Conservation (phyloP, 73 alveolate genomes). For the Breviolum minutum region DNA sequence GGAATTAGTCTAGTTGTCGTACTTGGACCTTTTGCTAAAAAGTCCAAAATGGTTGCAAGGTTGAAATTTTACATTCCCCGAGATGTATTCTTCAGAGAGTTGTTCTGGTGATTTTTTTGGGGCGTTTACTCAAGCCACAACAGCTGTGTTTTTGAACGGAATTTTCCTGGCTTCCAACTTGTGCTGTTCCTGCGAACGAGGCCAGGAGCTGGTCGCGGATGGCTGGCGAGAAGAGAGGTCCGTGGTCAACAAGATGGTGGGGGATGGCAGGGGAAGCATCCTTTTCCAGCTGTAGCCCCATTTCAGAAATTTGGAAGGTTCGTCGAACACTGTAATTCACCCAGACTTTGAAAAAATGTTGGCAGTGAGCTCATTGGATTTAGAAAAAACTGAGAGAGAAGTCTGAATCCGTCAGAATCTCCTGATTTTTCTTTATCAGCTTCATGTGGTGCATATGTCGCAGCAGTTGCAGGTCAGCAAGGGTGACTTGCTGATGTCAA, state of each 20-base stretch:
- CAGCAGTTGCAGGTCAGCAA: background rate
- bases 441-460: background rate
- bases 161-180: no score
- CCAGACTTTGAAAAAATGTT: background rate
- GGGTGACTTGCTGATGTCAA: constrained; percentile 43
- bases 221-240: constrained; percentile 45
- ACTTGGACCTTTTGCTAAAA: no score
- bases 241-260: background rate
- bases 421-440: no score
- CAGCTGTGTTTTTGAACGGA: no score
- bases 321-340: background rate
- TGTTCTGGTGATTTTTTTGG: no score
- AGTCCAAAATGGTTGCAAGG: no score
- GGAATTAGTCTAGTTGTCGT: no score
- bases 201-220: constrained; percentile 59
- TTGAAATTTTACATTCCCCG: no score
- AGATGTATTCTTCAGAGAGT: no score
- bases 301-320: background rate
- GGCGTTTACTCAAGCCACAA: no score
- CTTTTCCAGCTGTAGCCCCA: background rate
- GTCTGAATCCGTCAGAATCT: background rate
- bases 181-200: background rate
- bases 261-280: background rate
- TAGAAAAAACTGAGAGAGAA: background rate
- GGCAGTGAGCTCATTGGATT: background rate